Conservation (phyloP, 495 filamentous ascomycete species). For the Penicillium soppii region DNA sequence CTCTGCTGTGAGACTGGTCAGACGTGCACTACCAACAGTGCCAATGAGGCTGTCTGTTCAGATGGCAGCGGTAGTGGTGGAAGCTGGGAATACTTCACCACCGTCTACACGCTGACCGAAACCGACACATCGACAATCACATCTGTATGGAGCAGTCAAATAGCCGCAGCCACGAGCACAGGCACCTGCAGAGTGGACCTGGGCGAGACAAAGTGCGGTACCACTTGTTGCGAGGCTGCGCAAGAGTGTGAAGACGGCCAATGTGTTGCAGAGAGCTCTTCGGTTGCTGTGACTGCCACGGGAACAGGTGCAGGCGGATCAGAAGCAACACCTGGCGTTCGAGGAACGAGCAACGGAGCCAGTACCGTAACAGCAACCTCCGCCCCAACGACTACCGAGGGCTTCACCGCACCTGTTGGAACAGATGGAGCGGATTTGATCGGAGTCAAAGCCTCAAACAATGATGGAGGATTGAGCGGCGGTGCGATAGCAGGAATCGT, state of each 20-base stretch:
- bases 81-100: conserved; percentile 61
- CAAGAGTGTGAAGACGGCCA: conserved; percentile 60
- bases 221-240: conserved; percentile 68
- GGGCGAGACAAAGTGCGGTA: conserved; percentile 67
- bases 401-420: conserved; percentile 55
- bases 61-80: conserved; percentile 26
- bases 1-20: conserved; percentile 65
- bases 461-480: conserved; percentile 60
- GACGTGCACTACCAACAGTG: conserved; percentile 61
- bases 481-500: conserved; percentile 96
- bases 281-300: conserved; percentile 36
- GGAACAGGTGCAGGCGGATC: conserved; percentile 6
- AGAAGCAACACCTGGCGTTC: conserved; percentile 55
- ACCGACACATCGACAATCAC: conserved; percentile 66
- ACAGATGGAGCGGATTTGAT: conserved; percentile 50
- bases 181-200: conserved; percentile 57
- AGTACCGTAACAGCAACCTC: conserved; percentile 55
- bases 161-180: conserved; percentile 38
- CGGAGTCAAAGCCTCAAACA: conserved; percentile 38
- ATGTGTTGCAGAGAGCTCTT: conserved; percentile 42
- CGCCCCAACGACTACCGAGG: conserved; percentile 56
- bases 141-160: conserved; percentile 60
- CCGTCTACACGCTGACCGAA: conserved; percentile 61
- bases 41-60: conserved; percentile 54
- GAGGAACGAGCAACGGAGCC: conserved; percentile 65